Evolutionary conservation across 225 moss, liverwort and hornwort species (phyloP).

Genomic region (Rhytidiadelphus loreus): DNA sequence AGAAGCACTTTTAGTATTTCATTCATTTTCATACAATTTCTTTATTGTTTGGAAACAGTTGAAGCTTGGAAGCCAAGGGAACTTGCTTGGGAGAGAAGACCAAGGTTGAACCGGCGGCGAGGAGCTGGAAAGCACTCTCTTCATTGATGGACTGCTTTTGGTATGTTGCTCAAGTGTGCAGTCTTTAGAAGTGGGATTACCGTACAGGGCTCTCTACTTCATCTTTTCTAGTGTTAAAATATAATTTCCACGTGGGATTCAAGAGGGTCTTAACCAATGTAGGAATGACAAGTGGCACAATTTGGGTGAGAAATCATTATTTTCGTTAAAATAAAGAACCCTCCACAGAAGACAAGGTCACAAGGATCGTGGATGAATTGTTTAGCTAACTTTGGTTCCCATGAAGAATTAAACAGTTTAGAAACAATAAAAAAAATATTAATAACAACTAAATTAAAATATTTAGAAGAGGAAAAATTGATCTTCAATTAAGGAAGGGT

Average conservation of each 20-base stretch:
- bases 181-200: background rate
- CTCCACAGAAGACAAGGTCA: background rate
- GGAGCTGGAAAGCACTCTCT: background rate
- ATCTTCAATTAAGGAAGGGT: background rate
- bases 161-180: background rate
- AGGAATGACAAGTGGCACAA: background rate
- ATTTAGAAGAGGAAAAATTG: too few species aligned
- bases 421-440: background rate
- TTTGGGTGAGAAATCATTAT: background rate
- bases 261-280: background rate
- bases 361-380: background rate
- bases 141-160: background rate
- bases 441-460: background rate
- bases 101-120: constrained; percentile 32
- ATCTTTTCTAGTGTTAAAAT: background rate
- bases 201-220: too few species aligned
- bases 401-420: background rate
- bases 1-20: background rate
- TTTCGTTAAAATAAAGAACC: too few species aligned
- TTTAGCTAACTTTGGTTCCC: background rate
- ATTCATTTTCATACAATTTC: background rate
- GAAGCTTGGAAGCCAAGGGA: constrained; percentile 26
- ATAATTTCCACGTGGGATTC: background rate
- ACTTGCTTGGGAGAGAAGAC: constrained; percentile 66
- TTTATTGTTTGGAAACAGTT: background rate